Base-by-base conservation (phyloP, 169 alveolate species). In the Eimeria necatrix region DNA sequence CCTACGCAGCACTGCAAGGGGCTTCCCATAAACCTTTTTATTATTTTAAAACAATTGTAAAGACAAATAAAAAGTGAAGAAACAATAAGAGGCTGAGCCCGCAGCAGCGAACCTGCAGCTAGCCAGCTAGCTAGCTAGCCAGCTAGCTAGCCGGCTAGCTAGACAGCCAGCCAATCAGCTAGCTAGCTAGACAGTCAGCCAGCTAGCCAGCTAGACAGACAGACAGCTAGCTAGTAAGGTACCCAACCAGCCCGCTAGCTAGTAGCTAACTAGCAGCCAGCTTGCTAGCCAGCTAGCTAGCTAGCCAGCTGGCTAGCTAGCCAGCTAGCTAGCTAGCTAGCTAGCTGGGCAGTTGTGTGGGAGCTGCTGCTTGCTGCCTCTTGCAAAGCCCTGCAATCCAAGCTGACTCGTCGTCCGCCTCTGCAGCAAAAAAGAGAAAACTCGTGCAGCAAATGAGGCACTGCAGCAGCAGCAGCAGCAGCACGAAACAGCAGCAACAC, bases 341-440 rank as follows among this genome's bases (percentile, higher is more conserved):
- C 68, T 56, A 56, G 68, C 68, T 68, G 32, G n/a, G 41, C 32
- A 12, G 78, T 10, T 12, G 46, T 14, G 41, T 12, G 14, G n/a
- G 78, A n/a, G 78, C 68, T 56, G 78, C 78, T 18, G 78, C 78
- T 24, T 68, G 78, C 32, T 68, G 78, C 78, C n/a, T 16, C 78
- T 18, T 68, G 78, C n/a, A 12, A n/a, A 68, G 78, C 12, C 41
- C 12, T 7, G 78, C 78, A 24, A 68, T n/a, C 78, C 78, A 68
- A n/a, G 78, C 78, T 3, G 32, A 16, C 5, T 68, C 78, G 9
- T 68, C 78, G n/a, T 68, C 78, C 14, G 12, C 78, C 12, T 68
- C n/a, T 24, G 46, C 78, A 8, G 32, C 78, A 8, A 68, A 14
- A 68, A 18, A 18, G 46, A 10, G 0, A n/a, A 12, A 68, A n/a